Evolutionary conservation across 768 basidiomycete genomes (phyloP).

Genomic region (Scleroderma citrinum): DNA sequence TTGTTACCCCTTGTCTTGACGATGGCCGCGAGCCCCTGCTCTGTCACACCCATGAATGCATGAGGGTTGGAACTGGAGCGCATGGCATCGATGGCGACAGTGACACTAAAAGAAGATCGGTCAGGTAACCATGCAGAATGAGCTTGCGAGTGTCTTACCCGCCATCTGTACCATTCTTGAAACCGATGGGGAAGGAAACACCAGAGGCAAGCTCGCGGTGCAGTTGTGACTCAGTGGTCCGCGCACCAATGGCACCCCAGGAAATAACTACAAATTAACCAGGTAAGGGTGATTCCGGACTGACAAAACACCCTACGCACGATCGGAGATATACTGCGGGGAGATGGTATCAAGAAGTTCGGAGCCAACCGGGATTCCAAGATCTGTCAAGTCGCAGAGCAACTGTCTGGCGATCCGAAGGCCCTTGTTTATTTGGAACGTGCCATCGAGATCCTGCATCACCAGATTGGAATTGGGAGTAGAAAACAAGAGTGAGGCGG

Average conservation of each 20-base stretch:
- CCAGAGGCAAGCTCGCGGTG: conserved; percentile 96
- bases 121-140: neutral
- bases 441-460: conserved; percentile 73
- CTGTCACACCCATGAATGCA: conserved; percentile 92
- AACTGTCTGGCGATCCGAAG: conserved; percentile 83
- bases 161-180: conserved; percentile 99
- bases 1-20: conserved; percentile 83
- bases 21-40: conserved; percentile 87
- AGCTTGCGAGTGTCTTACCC: conserved; percentile 34
- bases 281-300: conserved; percentile 6
- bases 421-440: conserved; percentile 96
- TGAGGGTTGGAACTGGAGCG: conserved; percentile 86
- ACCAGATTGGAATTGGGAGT: neutral
- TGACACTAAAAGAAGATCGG: conserved; percentile 43
- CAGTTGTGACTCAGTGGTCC: conserved; percentile 96
- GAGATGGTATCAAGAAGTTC: conserved; percentile 85
- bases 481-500: neutral
- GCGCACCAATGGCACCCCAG: conserved; percentile 96
- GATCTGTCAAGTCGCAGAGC: conserved; percentile 82
- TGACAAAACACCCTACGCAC: conserved; percentile 31
- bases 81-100: conserved; percentile 97
- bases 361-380: conserved; percentile 90
- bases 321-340: conserved; percentile 80
- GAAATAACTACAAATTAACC: conserved; percentile 49
- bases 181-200: conserved; percentile 95